Evolutionary conservation across 2,329 filamentous ascomycete genomes (phyloP).

Genomic region (Shiraia bambusicola): DNA sequence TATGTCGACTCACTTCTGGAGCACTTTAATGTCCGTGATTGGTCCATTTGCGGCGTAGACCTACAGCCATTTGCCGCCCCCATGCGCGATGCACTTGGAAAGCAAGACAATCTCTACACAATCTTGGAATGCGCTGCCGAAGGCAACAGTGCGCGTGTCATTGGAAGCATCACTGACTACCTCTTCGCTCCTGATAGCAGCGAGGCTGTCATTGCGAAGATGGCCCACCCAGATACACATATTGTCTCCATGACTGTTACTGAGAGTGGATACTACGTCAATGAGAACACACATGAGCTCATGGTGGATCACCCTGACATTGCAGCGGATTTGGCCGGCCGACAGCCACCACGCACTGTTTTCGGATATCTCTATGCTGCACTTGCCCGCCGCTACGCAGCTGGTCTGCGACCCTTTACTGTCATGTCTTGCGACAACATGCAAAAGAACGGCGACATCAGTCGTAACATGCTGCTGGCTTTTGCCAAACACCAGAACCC

Average conservation of each 20-base stretch:
- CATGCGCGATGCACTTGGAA: constrained; percentile 26
- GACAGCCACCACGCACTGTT: constrained; percentile 25
- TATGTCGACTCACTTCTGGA: constrained; percentile 32
- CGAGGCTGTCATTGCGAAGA: constrained; percentile 33
- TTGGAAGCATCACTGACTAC: constrained; percentile 32
- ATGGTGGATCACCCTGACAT: constrained; percentile 29
- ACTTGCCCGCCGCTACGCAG: constrained; percentile 26
- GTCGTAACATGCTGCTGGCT: constrained; percentile 27
- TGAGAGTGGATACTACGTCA: constrained; percentile 34
- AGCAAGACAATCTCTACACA: constrained; percentile 33
- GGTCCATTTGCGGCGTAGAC: constrained; percentile 33
- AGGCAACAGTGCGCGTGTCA: constrained; percentile 25
- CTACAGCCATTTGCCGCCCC: constrained; percentile 29
- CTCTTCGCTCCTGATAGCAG: constrained; percentile 31
- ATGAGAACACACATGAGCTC: constrained; percentile 34
- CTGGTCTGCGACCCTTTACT: constrained; percentile 30
- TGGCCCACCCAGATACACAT: constrained; percentile 32
- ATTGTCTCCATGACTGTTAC: constrained; percentile 35
- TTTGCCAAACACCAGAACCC: constrained; percentile 27
- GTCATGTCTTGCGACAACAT: constrained; percentile 37
- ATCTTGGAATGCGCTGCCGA: constrained; percentile 28
- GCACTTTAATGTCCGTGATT: constrained; percentile 27
- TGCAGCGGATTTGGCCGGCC: constrained; percentile 24
- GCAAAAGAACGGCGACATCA: constrained; percentile 34
- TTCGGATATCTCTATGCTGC: constrained; percentile 31